Percentiles rank a stretch among this genome's conserved stretches.
These are phyloP conservation scores for Stephania japonica DNA, from an alignment of 164 flowering plant species.

Conservation along the genomic window DNA sequence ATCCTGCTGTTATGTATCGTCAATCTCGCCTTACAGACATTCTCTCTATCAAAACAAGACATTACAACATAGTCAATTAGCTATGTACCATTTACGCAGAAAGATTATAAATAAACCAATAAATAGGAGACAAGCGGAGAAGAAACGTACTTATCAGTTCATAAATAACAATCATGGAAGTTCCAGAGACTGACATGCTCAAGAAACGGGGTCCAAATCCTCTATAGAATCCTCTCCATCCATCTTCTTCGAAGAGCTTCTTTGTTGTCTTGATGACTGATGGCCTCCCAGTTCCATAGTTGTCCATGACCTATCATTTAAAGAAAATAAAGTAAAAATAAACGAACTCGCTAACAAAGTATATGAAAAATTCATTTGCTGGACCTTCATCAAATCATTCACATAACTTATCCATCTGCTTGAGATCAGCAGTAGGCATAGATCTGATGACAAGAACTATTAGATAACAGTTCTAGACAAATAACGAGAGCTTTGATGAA, in stretches of 20 bases:
- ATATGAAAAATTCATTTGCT: too few relatives aligned
- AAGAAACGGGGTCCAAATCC: slow-evolving; percentile 91
- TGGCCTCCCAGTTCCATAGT: slow-evolving; percentile 68
- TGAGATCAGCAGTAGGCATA: too few relatives aligned
- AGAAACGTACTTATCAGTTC: slow-evolving; percentile 64
- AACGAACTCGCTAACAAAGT: too few relatives aligned
- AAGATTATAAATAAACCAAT: too few relatives aligned
- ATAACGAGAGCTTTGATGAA: too few relatives aligned
- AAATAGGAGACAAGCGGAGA: background rate
- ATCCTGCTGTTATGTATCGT: background rate
- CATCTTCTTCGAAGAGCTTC: slow-evolving; percentile 65
- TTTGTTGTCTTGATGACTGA: slow-evolving; percentile 61
- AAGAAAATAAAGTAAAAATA: background rate
- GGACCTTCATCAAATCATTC: too few relatives aligned
- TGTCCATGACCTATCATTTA: slow-evolving; percentile 62
- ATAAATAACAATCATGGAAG: slow-evolving; percentile 83
- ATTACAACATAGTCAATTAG: too few relatives aligned
- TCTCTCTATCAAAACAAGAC: background rate
- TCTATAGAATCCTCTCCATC: slow-evolving; percentile 83
- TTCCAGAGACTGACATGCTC: slow-evolving; percentile 84
- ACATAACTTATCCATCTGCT: too few relatives aligned
- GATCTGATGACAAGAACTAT: too few relatives aligned
- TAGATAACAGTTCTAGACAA: too few relatives aligned
- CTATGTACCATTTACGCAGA: too few relatives aligned
- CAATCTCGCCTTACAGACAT: background rate